Base-by-base conservation (phyloP, 2,329 filamentous ascomycete genomes). In the Penicillium sp. region DNA sequence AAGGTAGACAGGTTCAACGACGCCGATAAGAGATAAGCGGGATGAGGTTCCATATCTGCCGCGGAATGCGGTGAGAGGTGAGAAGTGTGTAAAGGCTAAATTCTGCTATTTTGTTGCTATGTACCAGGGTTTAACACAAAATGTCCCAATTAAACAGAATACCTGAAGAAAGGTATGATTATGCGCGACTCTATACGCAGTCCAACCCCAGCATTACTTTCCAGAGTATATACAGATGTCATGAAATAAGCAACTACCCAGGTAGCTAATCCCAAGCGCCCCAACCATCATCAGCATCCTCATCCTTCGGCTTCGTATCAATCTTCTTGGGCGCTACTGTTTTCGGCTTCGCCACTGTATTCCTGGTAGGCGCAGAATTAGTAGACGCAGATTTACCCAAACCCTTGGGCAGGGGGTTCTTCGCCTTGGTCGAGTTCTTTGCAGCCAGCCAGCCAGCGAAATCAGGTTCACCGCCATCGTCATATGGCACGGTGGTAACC, bases 361-460 rank as follows among this genome's bases (percentile, higher is more conserved):
- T 68, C 47, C 73, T 67, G 47, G 65, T 66, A 3, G 64, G 55
- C 8, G 61, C 60, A 55, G 67, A 53, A 31, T 64, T 57, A 7
- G 66, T 57, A 11, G 66, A 55, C 1, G 69, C 50, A 2, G 79
- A 61, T 69, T 94, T 95, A 1, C 75, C 71, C 22, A 97, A 66
- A 0, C 91, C 91, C 69, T 95, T 98, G 0, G 91, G 90, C 44
- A 97, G 65, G 2, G 84, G 73, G 55, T 87, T 93, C 58, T 77
- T 78, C 1, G 69, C 66, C 59, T 94, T 96, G 52, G 86, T 80
- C 52, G 84, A 78, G 5, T 86, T 82, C 65, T 96, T 89, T 10
- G 90, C 89, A 10, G 88, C 89, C 18, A 97, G 70, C 90, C 93
- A 97, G 4, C 89, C 90, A 4, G 89, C 91, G 68, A 98, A 97